Conservation (phyloP, 108 stramenopile genomes). For the Parietichytrium sp. region DNA sequence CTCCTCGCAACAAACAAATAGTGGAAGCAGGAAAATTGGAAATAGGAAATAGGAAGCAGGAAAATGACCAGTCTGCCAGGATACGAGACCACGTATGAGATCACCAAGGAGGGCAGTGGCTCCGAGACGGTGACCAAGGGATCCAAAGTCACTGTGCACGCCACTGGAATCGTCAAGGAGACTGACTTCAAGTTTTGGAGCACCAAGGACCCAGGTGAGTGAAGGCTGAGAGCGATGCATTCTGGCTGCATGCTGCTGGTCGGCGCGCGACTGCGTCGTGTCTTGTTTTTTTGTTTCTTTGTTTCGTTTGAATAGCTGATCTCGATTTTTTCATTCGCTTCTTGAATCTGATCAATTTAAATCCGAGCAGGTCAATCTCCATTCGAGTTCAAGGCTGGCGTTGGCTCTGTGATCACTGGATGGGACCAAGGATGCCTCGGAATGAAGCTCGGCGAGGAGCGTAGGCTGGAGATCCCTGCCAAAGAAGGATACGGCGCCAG, state of each 20-base stretch:
- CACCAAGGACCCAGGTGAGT: conserved; percentile 24
- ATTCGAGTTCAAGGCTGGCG: conserved; percentile 43
- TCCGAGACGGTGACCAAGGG: neutral
- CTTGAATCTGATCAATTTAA: no score
- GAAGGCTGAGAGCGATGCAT: no score
- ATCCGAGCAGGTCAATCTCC: conserved; percentile 21
- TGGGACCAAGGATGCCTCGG: conserved; percentile 44
- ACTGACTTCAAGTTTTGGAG: conserved; percentile 23
- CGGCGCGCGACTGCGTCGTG: no score
- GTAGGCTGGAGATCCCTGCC: conserved; percentile 69
- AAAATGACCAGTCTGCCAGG: no score
- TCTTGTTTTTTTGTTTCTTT: no score
- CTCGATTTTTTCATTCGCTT: no score
- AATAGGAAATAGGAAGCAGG: no score
- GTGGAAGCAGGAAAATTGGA: no score
- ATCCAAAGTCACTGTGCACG: conserved; percentile 35
- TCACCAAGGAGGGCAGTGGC: neutral
- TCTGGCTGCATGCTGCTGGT: no score
- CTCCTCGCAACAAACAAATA: no score
- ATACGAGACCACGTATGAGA: conserved; percentile 13
- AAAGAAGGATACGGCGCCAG: conserved; percentile 72
- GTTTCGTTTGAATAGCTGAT: no score
- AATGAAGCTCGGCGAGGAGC: conserved; percentile 64
- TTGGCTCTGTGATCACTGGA: conserved; percentile 44
- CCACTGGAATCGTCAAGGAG: conserved; percentile 37